A percentile compares a stretch with the other conserved stretches of the same genome.
Conservation (phyloP, 176 grass and related monocot genomes). For the Metroxylon sagu region DNA sequence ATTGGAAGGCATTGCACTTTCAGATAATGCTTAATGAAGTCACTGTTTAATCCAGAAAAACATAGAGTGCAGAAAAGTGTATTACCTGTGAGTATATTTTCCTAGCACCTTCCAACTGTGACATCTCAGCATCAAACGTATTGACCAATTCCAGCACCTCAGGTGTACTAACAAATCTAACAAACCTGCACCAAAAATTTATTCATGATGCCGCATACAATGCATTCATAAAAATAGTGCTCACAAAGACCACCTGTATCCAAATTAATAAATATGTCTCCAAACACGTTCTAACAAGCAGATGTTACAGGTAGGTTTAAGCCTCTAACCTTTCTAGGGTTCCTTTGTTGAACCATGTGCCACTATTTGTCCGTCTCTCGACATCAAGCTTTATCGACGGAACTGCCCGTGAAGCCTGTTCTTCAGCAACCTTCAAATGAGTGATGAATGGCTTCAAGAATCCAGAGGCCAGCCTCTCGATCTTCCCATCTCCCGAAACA, state of each 20-base stretch:
- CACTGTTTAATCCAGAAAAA: not conserved
- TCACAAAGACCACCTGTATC: too few species aligned
- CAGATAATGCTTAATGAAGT: not conserved
- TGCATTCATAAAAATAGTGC: too few species aligned
- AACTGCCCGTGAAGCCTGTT: conserved; percentile 41
- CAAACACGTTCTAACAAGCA: too few species aligned
- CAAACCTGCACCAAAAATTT: conserved; percentile 52
- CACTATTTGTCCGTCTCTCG: conserved; percentile 26
- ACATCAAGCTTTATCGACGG: conserved; percentile 61
- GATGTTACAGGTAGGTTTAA: too few species aligned
- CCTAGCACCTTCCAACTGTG: conserved; percentile 90
- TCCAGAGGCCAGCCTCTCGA: conserved; percentile 95
- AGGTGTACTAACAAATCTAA: conserved; percentile 92
- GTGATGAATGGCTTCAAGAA: conserved; percentile 82
- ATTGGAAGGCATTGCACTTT: not conserved
- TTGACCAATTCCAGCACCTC: conserved; percentile 86
- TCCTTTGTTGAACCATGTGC: conserved; percentile 90
- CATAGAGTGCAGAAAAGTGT: not conserved
- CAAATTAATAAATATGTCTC: too few species aligned
- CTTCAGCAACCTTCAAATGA: conserved; percentile 76
- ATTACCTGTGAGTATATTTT: conserved; percentile 72
- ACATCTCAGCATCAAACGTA: conserved; percentile 83
- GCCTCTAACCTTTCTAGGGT: conserved; percentile 79
- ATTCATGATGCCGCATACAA: too few species aligned
- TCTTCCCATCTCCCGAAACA: conserved; percentile 71